Evolutionary conservation across 441 rosid species (phyloP), one percentile per base, ranked within the genome.

Genomic region (Aleurites moluccanus): DNA sequence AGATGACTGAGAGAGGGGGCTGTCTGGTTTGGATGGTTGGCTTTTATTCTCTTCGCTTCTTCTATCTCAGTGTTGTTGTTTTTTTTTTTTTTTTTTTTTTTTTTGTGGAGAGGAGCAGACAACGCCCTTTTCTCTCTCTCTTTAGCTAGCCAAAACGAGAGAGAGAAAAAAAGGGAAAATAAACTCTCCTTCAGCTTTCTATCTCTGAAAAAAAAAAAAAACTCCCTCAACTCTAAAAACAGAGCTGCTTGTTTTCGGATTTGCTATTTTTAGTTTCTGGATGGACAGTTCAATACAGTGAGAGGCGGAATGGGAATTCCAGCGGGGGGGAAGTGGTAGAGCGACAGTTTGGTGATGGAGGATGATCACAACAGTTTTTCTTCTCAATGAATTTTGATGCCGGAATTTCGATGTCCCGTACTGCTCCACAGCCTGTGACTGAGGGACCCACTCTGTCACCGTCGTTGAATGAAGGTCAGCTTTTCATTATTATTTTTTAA

Each of bases 351-450:
- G 85, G 74, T 86, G 85, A 83, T 85, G 87, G 86, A 80, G 66
- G 77, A 76, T 30, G 72, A 79, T 79, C 64, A 1, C 35, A n/a
- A 60, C 45, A 10, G 42, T 49, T 49, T 33, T 14, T 73, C 21
- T 64, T 55, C 66, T 75, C 80, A 73, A 94, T 94, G 96, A 91
- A 89, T 70, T 87, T 88, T 78, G 91, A 88, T 77, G 84, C 90
- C 73, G 91, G 92, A 84, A 89, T 88, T 84, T 88, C 93, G 72
- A 90, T 90, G 90, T 83, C 95, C 75, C 88, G 85, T 35, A 78
- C 83, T 38, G 77, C 53, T 69, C 78, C 72, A 23, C 71, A 70
- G 40, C 63, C 81, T 82, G 77, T 77, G 73, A 75, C 84, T 49
- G 85, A 84, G 38, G 88, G 77, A 23, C 80, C 84, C 70, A 81